Evolutionary conservation across 495 filamentous ascomycete species (phyloP), one percentile per base, ranked within the genome.

Genomic region (Lasiosphaeriaceae sp.): DNA sequence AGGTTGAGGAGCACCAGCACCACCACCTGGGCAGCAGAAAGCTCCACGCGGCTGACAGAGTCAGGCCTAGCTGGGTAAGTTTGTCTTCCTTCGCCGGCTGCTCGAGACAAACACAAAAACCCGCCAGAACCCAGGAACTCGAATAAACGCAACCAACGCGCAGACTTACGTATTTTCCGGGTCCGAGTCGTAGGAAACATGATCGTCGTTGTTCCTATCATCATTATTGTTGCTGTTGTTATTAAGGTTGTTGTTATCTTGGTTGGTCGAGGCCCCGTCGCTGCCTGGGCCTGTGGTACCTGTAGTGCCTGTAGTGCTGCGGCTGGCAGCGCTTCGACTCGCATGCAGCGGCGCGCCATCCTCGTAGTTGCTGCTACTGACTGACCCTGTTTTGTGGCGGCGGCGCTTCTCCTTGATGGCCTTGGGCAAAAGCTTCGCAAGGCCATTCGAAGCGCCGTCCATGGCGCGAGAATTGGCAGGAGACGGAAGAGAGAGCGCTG

Each of bases 371-470:
- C 64, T 63, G 34, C 26, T 34, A 6, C 56, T 55, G 22, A 62
- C 43, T 11, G 66, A 68, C 23, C 62, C 46, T 3, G 58, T 43
- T 52, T 58, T 77, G 63, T 68, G 79, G 59, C 73, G 74, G 45
- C 74, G 73, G 22, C 73, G 69, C 51, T 75, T 78, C 26, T 65
- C 65, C 24, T 66, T 62, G 29, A 83, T 64, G 44, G 68, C 65
- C 62, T 74, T 78, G 26, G 75, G 73, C 35, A 81, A 57, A 26
- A 80, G 72, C 68, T 82, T 82, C 34, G 66, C 73, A 44, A 81
- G 68, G 7, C 72, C 68, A 61, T 66, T 73, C 44, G 71, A 62
- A 26, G 58, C 56, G 50, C 55, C 56, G 43, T 75, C 64, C 72
- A 71, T 73, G 23, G 50, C 19, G n/a, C 22, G 11, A 24, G 20